These are phyloP conservation scores for Boletus insuetus DNA, from an alignment of 768 basidiomycete species.

Conservation along the genomic window DNA sequence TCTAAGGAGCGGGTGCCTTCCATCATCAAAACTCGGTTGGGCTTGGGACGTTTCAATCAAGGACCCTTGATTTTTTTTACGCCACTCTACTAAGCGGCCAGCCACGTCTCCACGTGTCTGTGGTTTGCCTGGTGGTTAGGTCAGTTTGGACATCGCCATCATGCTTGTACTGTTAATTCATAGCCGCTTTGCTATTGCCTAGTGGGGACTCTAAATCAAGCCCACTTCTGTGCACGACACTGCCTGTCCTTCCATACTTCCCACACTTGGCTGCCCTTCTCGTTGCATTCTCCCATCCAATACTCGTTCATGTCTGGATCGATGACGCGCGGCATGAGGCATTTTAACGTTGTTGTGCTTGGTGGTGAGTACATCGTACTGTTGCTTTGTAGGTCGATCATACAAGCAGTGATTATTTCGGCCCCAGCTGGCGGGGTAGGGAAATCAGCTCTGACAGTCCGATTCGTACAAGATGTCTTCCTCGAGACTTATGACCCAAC, in stretches of 20 bases:
- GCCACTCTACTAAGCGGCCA: background rate
- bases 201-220: conserved; percentile 3
- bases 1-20: background rate
- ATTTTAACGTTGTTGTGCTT: conserved; percentile 76
- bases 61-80: background rate
- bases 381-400: background rate
- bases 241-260: conserved; percentile 19
- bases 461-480: conserved; percentile 72
- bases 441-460: conserved; percentile 82
- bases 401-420: conserved; percentile 1
- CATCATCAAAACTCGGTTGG: background rate
- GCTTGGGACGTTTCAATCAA: background rate
- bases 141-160: background rate
- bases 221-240: conserved; percentile 8
- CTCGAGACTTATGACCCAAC: conserved; percentile 80
- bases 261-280: conserved; percentile 16
- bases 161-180: background rate
- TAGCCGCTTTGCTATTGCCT: conserved; percentile 3
- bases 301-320: background rate
- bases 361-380: conserved; percentile 51
- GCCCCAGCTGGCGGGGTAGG: conserved; percentile 79
- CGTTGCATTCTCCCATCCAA: conserved; percentile 9
- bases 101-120: background rate
- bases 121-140: background rate
- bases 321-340: conserved; percentile 47